phyloP scores from a whole-genome alignment of 306 rosid species.

The Abrus pulchellus region DNA sequence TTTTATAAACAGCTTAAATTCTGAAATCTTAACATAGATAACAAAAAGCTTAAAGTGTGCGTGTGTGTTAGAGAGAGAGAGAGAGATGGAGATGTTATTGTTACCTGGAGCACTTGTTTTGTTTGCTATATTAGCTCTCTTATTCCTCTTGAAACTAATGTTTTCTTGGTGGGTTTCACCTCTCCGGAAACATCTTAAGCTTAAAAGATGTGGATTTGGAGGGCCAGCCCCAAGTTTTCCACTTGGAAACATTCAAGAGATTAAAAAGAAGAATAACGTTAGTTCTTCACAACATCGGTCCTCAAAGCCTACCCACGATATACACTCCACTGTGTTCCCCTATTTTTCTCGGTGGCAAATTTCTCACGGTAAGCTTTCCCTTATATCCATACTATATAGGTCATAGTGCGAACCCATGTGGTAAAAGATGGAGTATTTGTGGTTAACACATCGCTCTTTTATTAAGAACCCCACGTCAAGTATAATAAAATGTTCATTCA shows the following conservation, averaged over 20 bases:
- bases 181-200: conserved; percentile 46
- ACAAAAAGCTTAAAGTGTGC: not conserved
- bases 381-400: not conserved
- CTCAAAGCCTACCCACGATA: conserved; percentile 61
- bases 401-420: too few relatives aligned
- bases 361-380: conserved; percentile 64
- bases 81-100: conserved; percentile 43
- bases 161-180: conserved; percentile 81
- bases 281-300: not conserved
- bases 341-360: conserved; percentile 79
- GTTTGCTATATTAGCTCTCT: conserved; percentile 32
- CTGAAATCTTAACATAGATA: conserved; percentile 25
- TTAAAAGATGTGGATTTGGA: conserved; percentile 70
- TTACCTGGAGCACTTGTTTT: conserved; percentile 10
- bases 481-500: not conserved
- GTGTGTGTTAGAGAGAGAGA: not conserved
- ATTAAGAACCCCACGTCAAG: not conserved
- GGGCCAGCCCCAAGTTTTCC: conserved; percentile 88
- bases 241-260: conserved; percentile 76
- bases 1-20: not conserved
- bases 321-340: conserved; percentile 75
- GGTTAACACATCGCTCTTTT: not conserved
- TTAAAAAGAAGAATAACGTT: conserved; percentile 53
- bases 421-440: not conserved
- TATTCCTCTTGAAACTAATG: conserved; percentile 47